Evolutionary conservation across 2,329 filamentous ascomycete genomes (phyloP), one percentile per base, ranked within the genome.

Genomic region (Penicillium corylophilum): DNA sequence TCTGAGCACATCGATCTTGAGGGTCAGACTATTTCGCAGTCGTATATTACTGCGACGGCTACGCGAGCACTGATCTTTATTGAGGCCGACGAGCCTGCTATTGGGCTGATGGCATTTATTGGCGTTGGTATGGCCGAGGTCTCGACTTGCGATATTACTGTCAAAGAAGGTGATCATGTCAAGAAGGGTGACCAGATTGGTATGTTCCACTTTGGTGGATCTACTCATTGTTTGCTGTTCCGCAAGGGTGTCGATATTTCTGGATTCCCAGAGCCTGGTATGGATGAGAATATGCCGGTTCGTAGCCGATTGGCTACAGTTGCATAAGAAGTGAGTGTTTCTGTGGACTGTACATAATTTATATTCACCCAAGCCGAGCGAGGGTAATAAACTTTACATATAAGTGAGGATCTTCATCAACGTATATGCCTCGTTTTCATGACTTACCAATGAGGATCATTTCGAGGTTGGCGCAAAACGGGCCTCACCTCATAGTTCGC

Each of bases 201-300:
- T 38, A 90, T 89, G 86, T 91, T 91, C 70, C 88, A 91, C 64
- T 90, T 86, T 65, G 88, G 88, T n/a, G 88, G 88, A 0, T 86
- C 81, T 6, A 84, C 83, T 1, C 83, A 89, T 64, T 88, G 85
- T 60, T 64, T 90, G 59, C 64, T 91, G 2, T 90, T 90, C 71
- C 51, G 63, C 5, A 65, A 65, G 48, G 65, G 60, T 1, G 64
- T 69, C 5, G 44, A 70, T 36, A 48, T 69, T 1, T 50, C 59
- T 15, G 67, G 63, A 5, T 63, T 69, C 18, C 67, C 67, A 6
- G 52, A 65, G 16, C 53, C 60, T 2, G 61, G 62, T 0, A 44
- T 57, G 39, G 50, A 58, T 12, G 50, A 59, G 20, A 70, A 70
- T 44, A 45, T 69, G 13, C 60, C 66, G 6, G 64, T 69, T 1